Conservation (phyloP, 305 asterid species). For the Fraxinus angustifolia region DNA sequence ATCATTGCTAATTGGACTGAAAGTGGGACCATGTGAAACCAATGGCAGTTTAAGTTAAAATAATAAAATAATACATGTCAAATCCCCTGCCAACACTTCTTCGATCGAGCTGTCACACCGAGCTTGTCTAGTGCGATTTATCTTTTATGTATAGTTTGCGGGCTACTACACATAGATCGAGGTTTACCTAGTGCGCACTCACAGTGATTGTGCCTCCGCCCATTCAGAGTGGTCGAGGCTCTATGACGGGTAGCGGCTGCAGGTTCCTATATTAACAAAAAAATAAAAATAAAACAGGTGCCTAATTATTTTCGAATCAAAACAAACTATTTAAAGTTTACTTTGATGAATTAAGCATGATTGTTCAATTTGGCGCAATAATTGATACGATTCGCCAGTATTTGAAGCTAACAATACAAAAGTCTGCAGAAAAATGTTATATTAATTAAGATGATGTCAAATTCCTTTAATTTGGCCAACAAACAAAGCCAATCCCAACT, state of each 20-base stretch:
- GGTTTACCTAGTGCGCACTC: too few relatives aligned
- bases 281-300: too few relatives aligned
- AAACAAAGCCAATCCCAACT: slow-evolving; percentile 30
- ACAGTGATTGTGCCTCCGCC: too few relatives aligned
- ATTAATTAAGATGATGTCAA: slow-evolving; percentile 13
- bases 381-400: background rate
- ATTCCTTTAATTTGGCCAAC: slow-evolving; percentile 46
- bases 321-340: too few relatives aligned
- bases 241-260: too few relatives aligned
- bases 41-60: background rate
- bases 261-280: too few relatives aligned
- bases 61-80: background rate
- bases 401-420: background rate
- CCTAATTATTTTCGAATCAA: background rate
- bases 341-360: background rate
- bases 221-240: too few relatives aligned
- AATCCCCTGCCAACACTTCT: too few relatives aligned
- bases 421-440: background rate
- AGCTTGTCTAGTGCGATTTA: too few relatives aligned
- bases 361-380: background rate
- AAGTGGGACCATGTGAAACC: background rate
- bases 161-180: too few relatives aligned
- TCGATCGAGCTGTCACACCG: too few relatives aligned
- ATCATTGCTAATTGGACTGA: background rate
- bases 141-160: too few relatives aligned